Percentiles rank a stretch among this genome's conserved stretches.
phyloP scores from a whole-genome alignment of 2,329 filamentous ascomycete species.

The Penicillium digitatum region DNA sequence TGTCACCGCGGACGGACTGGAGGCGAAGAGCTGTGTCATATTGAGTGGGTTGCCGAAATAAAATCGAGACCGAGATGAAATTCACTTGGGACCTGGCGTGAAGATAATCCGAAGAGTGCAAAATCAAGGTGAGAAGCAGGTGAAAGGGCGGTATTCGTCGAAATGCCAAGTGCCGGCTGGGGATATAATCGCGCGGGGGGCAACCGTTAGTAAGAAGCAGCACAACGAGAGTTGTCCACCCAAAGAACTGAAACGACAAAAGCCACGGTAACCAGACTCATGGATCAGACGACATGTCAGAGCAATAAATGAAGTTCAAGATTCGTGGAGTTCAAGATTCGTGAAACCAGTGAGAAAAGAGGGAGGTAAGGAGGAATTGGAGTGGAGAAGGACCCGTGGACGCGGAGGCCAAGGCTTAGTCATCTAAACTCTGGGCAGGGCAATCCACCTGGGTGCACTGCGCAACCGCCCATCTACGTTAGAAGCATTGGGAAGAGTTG shows the following conservation, averaged over 20 bases:
- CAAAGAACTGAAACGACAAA: slow-evolving; percentile 20
- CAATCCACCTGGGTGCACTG: neutral
- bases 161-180: slow-evolving; percentile 16
- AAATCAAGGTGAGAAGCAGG: slow-evolving; percentile 7
- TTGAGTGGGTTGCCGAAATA: slow-evolving; percentile 11
- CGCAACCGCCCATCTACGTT: neutral
- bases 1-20: slow-evolving; percentile 39
- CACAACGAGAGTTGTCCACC: slow-evolving; percentile 22
- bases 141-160: slow-evolving; percentile 10
- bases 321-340: neutral
- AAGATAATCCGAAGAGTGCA: slow-evolving; percentile 5
- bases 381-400: slow-evolving; percentile 19
- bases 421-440: slow-evolving; percentile 9
- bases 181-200: slow-evolving; percentile 17
- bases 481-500: neutral
- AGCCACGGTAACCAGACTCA: slow-evolving; percentile 17
- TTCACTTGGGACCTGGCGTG: slow-evolving; percentile 1
- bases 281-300: slow-evolving; percentile 18
- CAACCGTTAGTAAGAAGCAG: slow-evolving; percentile 8
- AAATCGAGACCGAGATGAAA: neutral
- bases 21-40: slow-evolving; percentile 46
- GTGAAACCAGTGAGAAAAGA: slow-evolving; percentile 8
- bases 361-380: slow-evolving; percentile 13
- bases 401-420: slow-evolving; percentile 22
- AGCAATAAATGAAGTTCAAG: neutral